phyloP scores from a whole-genome alignment of 2,329 filamentous ascomycete species.

The Ustulina deusta region DNA sequence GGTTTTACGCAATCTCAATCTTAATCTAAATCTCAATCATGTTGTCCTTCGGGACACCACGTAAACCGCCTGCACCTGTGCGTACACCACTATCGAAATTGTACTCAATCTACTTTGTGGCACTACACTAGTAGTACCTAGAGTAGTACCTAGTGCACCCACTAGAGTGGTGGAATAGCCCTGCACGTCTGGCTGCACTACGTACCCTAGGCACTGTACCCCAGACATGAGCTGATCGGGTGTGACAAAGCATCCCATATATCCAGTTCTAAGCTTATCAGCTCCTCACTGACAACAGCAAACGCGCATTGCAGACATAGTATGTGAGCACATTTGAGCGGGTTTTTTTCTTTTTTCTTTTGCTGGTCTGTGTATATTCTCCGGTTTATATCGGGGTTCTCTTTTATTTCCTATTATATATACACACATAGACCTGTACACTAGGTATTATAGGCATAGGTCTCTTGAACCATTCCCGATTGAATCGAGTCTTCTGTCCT shows the following conservation, averaged over 20 bases:
- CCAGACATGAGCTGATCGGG: conserved; percentile 16
- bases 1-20: too few relatives aligned
- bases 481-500: neutral
- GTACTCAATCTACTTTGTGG: too few relatives aligned
- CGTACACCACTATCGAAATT: too few relatives aligned
- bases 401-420: conserved; percentile 7
- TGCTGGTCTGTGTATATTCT: conserved; percentile 18
- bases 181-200: conserved; percentile 1
- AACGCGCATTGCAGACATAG: conserved; percentile 25
- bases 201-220: conserved; percentile 12
- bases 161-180: too few relatives aligned
- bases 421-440: neutral
- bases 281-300: neutral
- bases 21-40: too few relatives aligned
- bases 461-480: neutral
- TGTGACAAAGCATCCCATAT: conserved; percentile 16
- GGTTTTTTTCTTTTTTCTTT: conserved; percentile 47
- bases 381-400: conserved; percentile 6
- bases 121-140: too few relatives aligned
- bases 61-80: too few relatives aligned
- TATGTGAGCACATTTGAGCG: conserved; percentile 58
- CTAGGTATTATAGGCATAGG: neutral
- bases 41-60: too few relatives aligned
- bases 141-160: neutral
- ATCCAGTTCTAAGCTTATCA: conserved; percentile 14